Conservation (phyloP, 768 basidiomycete species). For the Leccinum boreale region DNA sequence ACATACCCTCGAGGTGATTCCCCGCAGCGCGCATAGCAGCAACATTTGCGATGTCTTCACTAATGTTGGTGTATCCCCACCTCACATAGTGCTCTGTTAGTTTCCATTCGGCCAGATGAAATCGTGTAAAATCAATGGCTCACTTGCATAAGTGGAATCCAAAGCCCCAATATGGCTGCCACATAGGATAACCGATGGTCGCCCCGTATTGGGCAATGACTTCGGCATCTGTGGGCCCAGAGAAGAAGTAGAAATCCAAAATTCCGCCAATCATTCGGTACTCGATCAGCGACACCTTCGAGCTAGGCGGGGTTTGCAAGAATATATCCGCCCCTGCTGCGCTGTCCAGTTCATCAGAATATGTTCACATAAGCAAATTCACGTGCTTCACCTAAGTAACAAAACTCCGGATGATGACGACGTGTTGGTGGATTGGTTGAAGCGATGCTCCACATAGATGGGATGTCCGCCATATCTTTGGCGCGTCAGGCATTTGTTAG, state of each 20-base stretch:
- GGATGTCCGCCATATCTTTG: slow-evolving; percentile 70
- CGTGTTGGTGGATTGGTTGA: slow-evolving; percentile 43
- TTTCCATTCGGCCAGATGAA: background rate
- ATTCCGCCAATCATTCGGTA: slow-evolving; percentile 75
- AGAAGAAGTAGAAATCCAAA: slow-evolving; percentile 76
- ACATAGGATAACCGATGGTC: slow-evolving; percentile 63
- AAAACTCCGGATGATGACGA: slow-evolving; percentile 76
- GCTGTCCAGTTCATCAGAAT: slow-evolving; percentile 32
- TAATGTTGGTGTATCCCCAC: slow-evolving; percentile 52
- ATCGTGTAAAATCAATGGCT: background rate
- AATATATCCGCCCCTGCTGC: slow-evolving; percentile 70
- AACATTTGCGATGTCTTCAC: slow-evolving; percentile 54
- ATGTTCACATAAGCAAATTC: background rate
- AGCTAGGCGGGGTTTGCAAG: slow-evolving; percentile 54
- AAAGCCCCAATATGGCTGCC: slow-evolving; percentile 74
- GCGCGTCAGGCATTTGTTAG: background rate
- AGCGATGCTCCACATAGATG: slow-evolving; percentile 73
- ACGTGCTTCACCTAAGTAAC: slow-evolving; percentile 49
- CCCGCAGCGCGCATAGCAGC: slow-evolving; percentile 58
- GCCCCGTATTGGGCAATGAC: slow-evolving; percentile 72
- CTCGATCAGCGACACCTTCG: slow-evolving; percentile 59
- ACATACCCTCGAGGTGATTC: slow-evolving; percentile 68
- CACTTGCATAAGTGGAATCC: slow-evolving; percentile 75
- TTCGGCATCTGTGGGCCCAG: slow-evolving; percentile 45
- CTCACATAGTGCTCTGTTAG: background rate